Base-by-base conservation (phyloP, 1,284 basidiomycete genomes). In the Boletus semigastroideus region DNA sequence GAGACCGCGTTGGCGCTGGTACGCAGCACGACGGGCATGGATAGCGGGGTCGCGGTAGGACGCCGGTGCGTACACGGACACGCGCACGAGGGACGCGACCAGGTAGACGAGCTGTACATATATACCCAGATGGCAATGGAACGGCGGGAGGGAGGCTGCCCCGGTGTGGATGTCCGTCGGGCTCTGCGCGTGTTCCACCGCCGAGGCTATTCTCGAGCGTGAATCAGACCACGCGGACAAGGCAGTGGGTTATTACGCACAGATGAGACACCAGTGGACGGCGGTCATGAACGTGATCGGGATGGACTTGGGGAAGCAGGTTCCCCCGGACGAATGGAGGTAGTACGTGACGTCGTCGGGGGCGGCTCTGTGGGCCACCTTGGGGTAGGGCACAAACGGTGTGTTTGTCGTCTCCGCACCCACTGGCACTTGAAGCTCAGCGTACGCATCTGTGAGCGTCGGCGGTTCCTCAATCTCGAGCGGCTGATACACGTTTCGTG, bases 381-480 rank as follows among this genome's bases (percentile, higher is more conserved):
- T 52, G 2, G 66, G 66, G 36, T 68, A 73, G 0, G 60, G 55
- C 1, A 58, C 42, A 39, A 70, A 72, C 0, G 58, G 49, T 25
- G 33, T 41, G 51, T 51, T 27, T 37, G 16, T 1, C 0, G n/a
- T 17, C 38, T 67, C 58, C 58, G 64, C 28, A 12, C 55, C 69
- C 1, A n/a, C n/a, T n/a, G n/a, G n/a, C n/a, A n/a, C n/a, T n/a
- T n/a, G n/a, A n/a, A 74, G 63, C 5, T 60, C 41, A 0, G 72
- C 73, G 40, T 66, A 75, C 0, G 67, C n/a, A 4, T 65, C 50
- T 0, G 57, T 50, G 5, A 73, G 53, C 0, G 60, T 39, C 1
- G 73, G 69, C 2, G 62, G 57, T 30, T 73, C 72, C 10, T 71
- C 65, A 16, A 74, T 60, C 5, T 46, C 33, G 10, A 75, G 53